Conservation (phyloP, 768 basidiomycete species). For the Boletus barrowsii region DNA sequence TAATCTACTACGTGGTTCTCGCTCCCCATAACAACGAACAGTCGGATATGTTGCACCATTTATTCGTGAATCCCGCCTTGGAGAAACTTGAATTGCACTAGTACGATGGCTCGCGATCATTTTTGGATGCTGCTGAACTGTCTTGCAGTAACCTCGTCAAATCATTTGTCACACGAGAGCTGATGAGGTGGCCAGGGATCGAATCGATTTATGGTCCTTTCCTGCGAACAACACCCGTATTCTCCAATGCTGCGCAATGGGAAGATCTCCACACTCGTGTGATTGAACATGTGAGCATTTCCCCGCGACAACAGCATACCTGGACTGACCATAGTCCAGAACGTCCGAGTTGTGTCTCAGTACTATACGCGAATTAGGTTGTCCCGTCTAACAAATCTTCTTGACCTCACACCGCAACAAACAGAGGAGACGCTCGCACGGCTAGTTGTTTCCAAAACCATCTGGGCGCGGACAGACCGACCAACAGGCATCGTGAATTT, state of each 20-base stretch:
- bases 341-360: conserved; percentile 88
- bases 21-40: conserved; percentile 97
- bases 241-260: conserved; percentile 78
- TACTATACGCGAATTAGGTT: conserved; percentile 96
- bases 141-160: conserved; percentile 80
- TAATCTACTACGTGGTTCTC: conserved; percentile 91
- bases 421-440: conserved; percentile 89
- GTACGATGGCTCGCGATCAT: conserved; percentile 42
- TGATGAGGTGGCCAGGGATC: conserved; percentile 97
- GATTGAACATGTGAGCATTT: conserved; percentile 83
- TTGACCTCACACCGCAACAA: conserved; percentile 77
- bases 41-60: conserved; percentile 91
- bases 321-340: conserved; percentile 46
- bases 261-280: conserved; percentile 94
- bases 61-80: conserved; percentile 75
- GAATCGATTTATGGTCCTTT: conserved; percentile 83
- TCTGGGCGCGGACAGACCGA: conserved; percentile 93
- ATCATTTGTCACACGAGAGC: conserved; percentile 87
- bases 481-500: conserved; percentile 89
- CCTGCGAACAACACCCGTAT: conserved; percentile 77
- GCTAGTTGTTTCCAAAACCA: conserved; percentile 86
- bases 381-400: conserved; percentile 74
- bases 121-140: conserved; percentile 5
- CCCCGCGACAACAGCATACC: background rate
- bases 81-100: conserved; percentile 80